Conservation (phyloP, 176 grass and related monocot genomes). For the Chloris gayana region DNA sequence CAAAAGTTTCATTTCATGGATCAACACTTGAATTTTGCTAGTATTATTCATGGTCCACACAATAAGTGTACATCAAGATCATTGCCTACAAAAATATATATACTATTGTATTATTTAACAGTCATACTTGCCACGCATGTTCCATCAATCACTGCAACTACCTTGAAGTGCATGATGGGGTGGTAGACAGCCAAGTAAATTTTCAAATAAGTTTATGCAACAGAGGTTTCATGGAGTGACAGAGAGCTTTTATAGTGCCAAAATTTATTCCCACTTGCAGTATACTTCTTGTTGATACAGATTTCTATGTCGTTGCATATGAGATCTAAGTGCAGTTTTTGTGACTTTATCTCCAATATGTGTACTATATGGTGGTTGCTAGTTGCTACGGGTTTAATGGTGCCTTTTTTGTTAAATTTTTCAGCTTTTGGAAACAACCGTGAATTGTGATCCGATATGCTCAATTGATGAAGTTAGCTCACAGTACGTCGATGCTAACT, state of each 20-base stretch:
- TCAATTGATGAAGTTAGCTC: conserved; percentile 87
- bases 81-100: background rate
- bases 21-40: background rate
- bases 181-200: background rate
- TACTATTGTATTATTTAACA: background rate
- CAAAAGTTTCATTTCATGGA: background rate
- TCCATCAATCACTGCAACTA: conserved; percentile 15
- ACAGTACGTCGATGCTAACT: conserved; percentile 77
- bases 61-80: background rate
- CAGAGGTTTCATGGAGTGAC: background rate
- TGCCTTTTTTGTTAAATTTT: conserved; percentile 38
- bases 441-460: conserved; percentile 91
- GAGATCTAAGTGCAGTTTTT: background rate
- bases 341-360: background rate
- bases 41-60: background rate
- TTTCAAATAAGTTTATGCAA: background rate
- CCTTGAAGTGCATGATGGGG: background rate
- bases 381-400: conserved; percentile 8
- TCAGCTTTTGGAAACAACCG: conserved; percentile 64
- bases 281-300: background rate
- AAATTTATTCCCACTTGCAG: background rate
- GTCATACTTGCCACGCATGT: background rate
- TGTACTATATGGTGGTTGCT: conserved; percentile 3
- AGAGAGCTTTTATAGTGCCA: background rate
- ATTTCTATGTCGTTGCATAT: background rate